A percentile compares a stretch with the other conserved stretches of the same genome.
Conservation (phyloP, 495 filamentous ascomycete species). For the Aspergillus carlsbadensis region DNA sequence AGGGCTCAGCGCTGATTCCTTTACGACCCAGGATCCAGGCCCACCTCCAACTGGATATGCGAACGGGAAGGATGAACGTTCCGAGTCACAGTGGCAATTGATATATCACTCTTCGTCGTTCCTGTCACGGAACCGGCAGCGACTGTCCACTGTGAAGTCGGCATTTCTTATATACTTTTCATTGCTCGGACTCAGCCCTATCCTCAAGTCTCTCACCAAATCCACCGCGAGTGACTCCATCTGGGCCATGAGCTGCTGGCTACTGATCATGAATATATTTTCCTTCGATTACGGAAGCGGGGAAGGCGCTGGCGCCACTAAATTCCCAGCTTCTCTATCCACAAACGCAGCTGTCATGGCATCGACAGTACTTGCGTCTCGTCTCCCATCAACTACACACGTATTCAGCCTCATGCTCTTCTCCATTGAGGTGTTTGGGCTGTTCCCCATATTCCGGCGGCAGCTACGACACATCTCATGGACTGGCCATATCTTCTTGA, state of each 20-base stretch:
- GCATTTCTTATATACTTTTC: conserved; percentile 91
- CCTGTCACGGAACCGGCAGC: conserved; percentile 62
- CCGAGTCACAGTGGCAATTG: conserved; percentile 18
- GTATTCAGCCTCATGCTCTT: conserved; percentile 96
- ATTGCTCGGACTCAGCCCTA: conserved; percentile 85
- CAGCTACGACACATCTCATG: conserved; percentile 81
- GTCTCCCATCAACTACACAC: conserved; percentile 83
- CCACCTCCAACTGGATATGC: conserved; percentile 10
- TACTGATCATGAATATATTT: conserved; percentile 92
- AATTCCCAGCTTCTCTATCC: conserved; percentile 81
- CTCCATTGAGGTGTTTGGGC: conserved; percentile 93
- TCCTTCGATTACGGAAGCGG: conserved; percentile 91
- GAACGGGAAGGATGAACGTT: conserved; percentile 1
- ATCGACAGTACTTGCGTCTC: conserved; percentile 84
- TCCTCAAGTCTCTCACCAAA: conserved; percentile 88
- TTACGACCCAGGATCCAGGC: conserved; percentile 19
- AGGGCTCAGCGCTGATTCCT: conserved; percentile 16
- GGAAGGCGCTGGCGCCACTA: conserved; percentile 46
- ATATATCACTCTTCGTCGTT: conserved; percentile 35
- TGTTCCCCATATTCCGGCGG: conserved; percentile 92
- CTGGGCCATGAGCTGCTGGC: conserved; percentile 92
- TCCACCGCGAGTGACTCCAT: conserved; percentile 90
- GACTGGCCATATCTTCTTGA: conserved; percentile 77
- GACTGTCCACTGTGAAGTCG: conserved; percentile 78
- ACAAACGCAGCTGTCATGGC: conserved; percentile 97